Percentiles rank a stretch among this genome's conserved stretches.
Conservation (phyloP, 176 grass and related monocot genomes). For the Chrysopogon serrulatus region DNA sequence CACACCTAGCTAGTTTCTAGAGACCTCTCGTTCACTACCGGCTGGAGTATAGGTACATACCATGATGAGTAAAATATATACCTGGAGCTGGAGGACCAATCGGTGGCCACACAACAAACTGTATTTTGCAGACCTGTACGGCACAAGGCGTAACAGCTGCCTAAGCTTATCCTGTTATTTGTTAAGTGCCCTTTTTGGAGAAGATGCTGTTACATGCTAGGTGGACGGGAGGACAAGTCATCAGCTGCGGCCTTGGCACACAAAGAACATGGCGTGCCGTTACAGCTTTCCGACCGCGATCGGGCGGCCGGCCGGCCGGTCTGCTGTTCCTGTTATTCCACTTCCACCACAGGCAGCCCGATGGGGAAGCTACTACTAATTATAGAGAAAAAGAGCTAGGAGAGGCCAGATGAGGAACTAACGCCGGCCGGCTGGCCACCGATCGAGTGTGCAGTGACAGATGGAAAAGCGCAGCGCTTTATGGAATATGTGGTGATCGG, state of each 20-base stretch:
- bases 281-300: conserved; percentile 24
- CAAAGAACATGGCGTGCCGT: conserved; percentile 53
- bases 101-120: conserved; percentile 30
- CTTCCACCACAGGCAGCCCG: neutral
- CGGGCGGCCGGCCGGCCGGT: neutral
- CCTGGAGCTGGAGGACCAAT: conserved; percentile 3
- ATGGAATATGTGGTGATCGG: conserved; percentile 35
- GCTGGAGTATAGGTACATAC: conserved; percentile 11
- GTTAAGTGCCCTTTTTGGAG: conserved; percentile 24
- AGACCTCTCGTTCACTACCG: neutral
- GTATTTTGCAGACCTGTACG: conserved; percentile 23
- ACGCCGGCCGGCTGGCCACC: neutral
- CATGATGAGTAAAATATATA: conserved; percentile 27
- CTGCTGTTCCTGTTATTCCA: conserved; percentile 23
- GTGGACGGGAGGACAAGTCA: conserved; percentile 22
- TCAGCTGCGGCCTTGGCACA: neutral
- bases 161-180: conserved; percentile 56
- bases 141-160: conserved; percentile 29
- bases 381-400: neutral
- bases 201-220: conserved; percentile 24
- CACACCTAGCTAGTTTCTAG: conserved; percentile 19
- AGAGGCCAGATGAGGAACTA: neutral
- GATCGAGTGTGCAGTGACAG: conserved; percentile 19
- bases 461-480: conserved; percentile 27
- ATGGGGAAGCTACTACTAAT: neutral